These are phyloP conservation scores for Ascochyta lentis DNA, from an alignment of 2,329 filamentous ascomycete genomes.

Conservation along the genomic window DNA sequence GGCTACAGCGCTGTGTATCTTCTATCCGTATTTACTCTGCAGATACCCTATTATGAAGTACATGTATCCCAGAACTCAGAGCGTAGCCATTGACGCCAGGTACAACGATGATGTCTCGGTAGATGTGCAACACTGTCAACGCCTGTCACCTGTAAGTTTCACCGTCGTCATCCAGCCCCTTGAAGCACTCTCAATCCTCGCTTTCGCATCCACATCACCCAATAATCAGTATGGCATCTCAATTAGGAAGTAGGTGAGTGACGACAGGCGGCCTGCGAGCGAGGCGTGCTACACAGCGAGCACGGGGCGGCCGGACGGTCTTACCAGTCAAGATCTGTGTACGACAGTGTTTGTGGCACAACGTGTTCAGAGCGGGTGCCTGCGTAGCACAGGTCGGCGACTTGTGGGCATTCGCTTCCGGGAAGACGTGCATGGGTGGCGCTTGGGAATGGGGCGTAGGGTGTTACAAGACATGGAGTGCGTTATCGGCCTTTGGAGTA, in stretches of 20 bases:
- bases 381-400: conserved; percentile 14
- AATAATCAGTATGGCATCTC: neutral
- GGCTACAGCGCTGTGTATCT: neutral
- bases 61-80: neutral
- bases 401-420: conserved; percentile 4
- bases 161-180: neutral
- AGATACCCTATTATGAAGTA: neutral
- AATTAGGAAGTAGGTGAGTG: conserved; percentile 10
- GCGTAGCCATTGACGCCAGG: neutral
- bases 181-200: neutral
- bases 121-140: neutral
- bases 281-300: conserved; percentile 2
- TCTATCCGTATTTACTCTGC: neutral
- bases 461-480: neutral
- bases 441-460: neutral
- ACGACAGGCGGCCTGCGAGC: neutral
- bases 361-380: conserved; percentile 4
- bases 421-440: neutral
- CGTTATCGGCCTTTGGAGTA: neutral
- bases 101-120: neutral
- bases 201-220: neutral
- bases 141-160: neutral
- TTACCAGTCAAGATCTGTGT: conserved; percentile 22
- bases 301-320: conserved; percentile 11
- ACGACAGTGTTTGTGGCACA: conserved; percentile 13